Percentiles rank a stretch among this genome's conserved stretches.
Conservation (phyloP, 2,329 filamentous ascomycete species). For the Pestalotiopsis sp. region DNA sequence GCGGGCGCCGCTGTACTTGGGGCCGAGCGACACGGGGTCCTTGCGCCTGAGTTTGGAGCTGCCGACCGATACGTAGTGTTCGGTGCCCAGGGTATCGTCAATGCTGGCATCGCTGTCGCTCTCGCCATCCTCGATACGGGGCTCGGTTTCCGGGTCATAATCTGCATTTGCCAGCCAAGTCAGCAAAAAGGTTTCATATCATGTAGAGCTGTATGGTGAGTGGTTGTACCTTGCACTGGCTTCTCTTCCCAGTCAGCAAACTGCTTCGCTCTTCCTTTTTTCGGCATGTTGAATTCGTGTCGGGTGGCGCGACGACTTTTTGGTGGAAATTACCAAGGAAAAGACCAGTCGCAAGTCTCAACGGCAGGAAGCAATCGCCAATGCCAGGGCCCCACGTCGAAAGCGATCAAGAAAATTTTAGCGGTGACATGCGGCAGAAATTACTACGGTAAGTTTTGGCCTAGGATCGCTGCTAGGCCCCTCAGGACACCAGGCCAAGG, state of each 20-base stretch:
- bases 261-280: constrained; percentile 59
- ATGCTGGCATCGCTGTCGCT: constrained; percentile 54
- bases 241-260: constrained; percentile 66
- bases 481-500: too few relatives aligned
- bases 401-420: constrained; percentile 47
- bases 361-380: neutral
- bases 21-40: constrained; percentile 70
- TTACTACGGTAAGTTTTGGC: neutral
- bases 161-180: constrained; percentile 50
- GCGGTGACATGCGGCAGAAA: constrained; percentile 52
- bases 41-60: constrained; percentile 84
- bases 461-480: neutral
- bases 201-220: constrained; percentile 6
- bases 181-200: neutral
- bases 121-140: constrained; percentile 57
- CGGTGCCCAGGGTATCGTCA: constrained; percentile 67
- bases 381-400: neutral
- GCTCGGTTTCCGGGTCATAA: constrained; percentile 77
- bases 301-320: neutral
- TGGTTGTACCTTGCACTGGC: constrained; percentile 58
- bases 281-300: constrained; percentile 48
- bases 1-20: constrained; percentile 77
- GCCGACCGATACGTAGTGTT: constrained; percentile 48
- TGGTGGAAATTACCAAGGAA: neutral
- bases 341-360: neutral